A percentile compares a stretch with the other conserved stretches of the same genome.
These are phyloP conservation scores for Phanerochaete carnosa DNA, from an alignment of 768 basidiomycete genomes.

Conservation along the genomic window DNA sequence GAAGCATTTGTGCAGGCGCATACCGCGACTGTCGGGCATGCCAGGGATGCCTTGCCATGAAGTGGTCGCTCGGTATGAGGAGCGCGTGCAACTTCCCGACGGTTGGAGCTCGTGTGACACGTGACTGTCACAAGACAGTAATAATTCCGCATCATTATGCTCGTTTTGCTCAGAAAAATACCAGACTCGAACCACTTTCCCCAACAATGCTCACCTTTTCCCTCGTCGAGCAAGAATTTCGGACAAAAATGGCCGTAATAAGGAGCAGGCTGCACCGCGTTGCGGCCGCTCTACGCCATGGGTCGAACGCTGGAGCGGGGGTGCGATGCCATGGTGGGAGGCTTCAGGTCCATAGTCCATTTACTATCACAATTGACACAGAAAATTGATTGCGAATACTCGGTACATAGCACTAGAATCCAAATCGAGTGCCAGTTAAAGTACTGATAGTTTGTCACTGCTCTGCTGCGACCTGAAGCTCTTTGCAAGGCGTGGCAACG, in stretches of 20 bases:
- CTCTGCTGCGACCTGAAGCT: too few relatives aligned
- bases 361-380: too few relatives aligned
- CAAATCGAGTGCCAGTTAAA: too few relatives aligned
- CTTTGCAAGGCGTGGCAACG: too few relatives aligned
- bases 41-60: conserved; percentile 11
- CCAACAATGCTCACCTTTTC: too few relatives aligned
- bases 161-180: neutral
- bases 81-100: neutral
- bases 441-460: too few relatives aligned
- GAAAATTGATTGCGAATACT: too few relatives aligned
- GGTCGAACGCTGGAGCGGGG: too few relatives aligned
- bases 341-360: too few relatives aligned
- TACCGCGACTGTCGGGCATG: conserved; percentile 15
- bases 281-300: neutral
- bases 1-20: conserved; percentile 8
- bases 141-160: neutral
- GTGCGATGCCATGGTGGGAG: too few relatives aligned
- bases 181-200: too few relatives aligned
- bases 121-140: neutral
- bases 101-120: neutral
- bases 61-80: neutral
- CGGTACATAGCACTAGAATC: too few relatives aligned
- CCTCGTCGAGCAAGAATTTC: neutral
- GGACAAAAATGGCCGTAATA: neutral
- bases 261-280: neutral